Percentiles rank a stretch among this genome's conserved stretches.
Evolutionary conservation across 139 green algal genomes (phyloP).

Genomic region (Penium margaritaceum): DNA sequence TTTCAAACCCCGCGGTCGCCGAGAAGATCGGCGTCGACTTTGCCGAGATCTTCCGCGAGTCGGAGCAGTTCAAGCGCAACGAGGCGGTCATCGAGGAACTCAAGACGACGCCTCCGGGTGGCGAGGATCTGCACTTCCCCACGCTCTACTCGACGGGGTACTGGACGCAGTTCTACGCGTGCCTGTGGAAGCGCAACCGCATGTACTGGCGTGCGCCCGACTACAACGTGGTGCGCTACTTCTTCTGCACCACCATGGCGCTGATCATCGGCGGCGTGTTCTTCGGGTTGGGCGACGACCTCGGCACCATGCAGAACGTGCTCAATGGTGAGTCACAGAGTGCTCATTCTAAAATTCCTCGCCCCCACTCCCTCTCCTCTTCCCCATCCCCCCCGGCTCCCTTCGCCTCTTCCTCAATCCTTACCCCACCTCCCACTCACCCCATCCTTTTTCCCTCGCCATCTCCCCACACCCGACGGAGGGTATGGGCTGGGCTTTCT

Average conservation of each 20-base stretch:
- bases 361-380: no score
- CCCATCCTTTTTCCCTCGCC: no score
- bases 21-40: conserved; percentile 30
- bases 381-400: no score
- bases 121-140: conserved; percentile 20
- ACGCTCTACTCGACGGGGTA: not conserved
- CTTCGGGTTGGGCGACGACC: not conserved
- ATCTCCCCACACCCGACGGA: no score
- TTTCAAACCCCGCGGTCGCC: conserved; percentile 32
- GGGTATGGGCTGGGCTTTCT: no score
- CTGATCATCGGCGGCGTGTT: conserved; percentile 51
- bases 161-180: conserved; percentile 4
- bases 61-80: conserved; percentile 4
- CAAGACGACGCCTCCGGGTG: not conserved
- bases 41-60: conserved; percentile 28
- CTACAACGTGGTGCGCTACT: conserved; percentile 39
- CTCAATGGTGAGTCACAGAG: no score
- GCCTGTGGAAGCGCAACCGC: conserved; percentile 15
- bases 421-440: no score
- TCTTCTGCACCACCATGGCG: conserved; percentile 38
- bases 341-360: no score
- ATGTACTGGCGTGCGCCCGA: conserved; percentile 40
- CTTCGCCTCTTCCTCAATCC: no score
- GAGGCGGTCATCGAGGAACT: conserved; percentile 9
- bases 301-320: conserved; percentile 34